Evolutionary conservation across 768 basidiomycete species (phyloP), one percentile per base, ranked within the genome.

Genomic region (Calocera cornea): DNA sequence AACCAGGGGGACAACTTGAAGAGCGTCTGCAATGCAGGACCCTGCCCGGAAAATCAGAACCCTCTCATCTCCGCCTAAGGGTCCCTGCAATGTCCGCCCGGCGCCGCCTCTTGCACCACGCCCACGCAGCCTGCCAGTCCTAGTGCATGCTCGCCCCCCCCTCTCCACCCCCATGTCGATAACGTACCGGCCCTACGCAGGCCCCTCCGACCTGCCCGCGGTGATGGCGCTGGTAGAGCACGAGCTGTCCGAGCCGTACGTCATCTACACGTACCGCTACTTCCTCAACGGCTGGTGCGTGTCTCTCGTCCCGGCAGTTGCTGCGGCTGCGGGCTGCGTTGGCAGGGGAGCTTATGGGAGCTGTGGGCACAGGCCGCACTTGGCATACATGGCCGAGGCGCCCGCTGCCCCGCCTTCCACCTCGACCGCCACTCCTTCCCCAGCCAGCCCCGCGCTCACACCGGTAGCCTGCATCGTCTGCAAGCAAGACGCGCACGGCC

Each of bases 231-330:
- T 97, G 68, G 89, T 95, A 2, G 89, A 95, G 79, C 87, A 83
- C 73, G 94, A 97, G 78, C 85, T 97, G 73, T 92, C 89, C 71
- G 95, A 97, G 77, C 95, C 95, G 47, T 98, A 93, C 78, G 92
- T 95, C 65, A 86, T 92, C 47, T 97, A 95, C 78, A 97, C 95
- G 0, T 97, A 94, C 72, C 88, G 95, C 1, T 97, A 99, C 76
- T 99, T 99, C 76, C 83, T 99, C 7, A 86, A 93, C 75, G 90
- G 94, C 72, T 99, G 97, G 97, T 97, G 67, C 72, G 92, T 71
- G 16, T 27, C 17, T 29, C 29, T 66, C 34, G 49, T 5, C 54
- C 44, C 71, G 68, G 50, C 71, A n/a, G n/a, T n/a, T n/a, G n/a
- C n/a, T n/a, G n/a, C n/a, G n/a, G n/a, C n/a, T n/a, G n/a, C n/a